Conservation (phyloP, 1,284 basidiomycete species). For the Pseudozyma tsukubaensis region DNA sequence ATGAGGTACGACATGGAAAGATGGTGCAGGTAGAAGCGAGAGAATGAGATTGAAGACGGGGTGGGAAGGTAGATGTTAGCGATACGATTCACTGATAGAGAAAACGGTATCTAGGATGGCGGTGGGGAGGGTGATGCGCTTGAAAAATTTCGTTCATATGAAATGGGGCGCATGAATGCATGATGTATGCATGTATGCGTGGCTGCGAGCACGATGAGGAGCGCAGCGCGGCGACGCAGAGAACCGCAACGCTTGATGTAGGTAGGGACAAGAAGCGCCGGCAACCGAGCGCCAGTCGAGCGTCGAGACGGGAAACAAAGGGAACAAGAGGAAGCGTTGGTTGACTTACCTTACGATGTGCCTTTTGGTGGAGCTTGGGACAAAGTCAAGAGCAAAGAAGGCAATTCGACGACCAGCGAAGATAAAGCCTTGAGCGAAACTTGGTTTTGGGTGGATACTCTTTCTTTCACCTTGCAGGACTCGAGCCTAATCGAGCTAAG, state of each 20-base stretch:
- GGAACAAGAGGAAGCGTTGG: not conserved
- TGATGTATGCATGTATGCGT: not conserved
- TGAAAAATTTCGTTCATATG: slow-evolving; percentile 15
- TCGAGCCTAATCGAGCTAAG: not conserved
- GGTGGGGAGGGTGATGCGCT: slow-evolving; percentile 9
- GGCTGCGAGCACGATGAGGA: slow-evolving; percentile 4
- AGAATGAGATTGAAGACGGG: not conserved
- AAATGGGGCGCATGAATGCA: slow-evolving; percentile 5
- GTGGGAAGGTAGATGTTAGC: slow-evolving; percentile 42
- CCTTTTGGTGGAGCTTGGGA: slow-evolving; percentile 6
- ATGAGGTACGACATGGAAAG: slow-evolving; percentile 1
- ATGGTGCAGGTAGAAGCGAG: slow-evolving; percentile 8
- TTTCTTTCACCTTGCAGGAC: not conserved
- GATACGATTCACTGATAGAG: slow-evolving; percentile 18
- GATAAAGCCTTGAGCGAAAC: slow-evolving; percentile 12
- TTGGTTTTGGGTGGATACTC: not conserved
- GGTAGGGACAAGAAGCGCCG: too few species aligned
- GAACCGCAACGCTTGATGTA: too few species aligned
- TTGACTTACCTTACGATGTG: slow-evolving; percentile 21
- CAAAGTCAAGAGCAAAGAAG: slow-evolving; percentile 9
- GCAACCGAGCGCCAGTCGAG: not conserved
- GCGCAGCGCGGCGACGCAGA: not conserved
- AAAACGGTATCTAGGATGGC: not conserved
- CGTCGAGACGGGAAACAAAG: slow-evolving; percentile 1
- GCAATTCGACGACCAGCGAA: slow-evolving; percentile 35